A percentile compares a stretch with the other conserved stretches of the same genome.
phyloP scores from a whole-genome alignment of 2,329 filamentous ascomycete genomes.

The Coniochaeta sp. region DNA sequence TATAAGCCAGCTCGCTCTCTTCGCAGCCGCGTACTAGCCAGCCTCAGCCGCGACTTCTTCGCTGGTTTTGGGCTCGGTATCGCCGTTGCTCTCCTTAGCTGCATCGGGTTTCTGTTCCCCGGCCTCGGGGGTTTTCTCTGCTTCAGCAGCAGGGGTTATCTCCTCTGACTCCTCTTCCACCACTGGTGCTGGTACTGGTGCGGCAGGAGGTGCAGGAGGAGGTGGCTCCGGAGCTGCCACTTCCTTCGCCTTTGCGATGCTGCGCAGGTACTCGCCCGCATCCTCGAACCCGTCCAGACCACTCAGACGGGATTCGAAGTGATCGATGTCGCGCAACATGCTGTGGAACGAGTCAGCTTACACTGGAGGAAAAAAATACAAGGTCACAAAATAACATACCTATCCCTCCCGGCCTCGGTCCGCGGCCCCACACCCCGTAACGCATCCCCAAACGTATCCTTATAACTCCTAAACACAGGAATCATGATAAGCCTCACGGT shows the following conservation, averaged over 20 bases:
- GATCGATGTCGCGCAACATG: constrained; percentile 69
- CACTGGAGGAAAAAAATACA: neutral
- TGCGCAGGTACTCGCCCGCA: constrained; percentile 61
- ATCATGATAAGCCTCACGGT: constrained; percentile 78
- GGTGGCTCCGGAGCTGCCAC: constrained; percentile 21
- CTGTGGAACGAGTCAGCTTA: constrained; percentile 34
- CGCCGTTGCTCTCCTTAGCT: constrained; percentile 1
- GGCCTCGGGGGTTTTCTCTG: neutral
- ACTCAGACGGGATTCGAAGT: constrained; percentile 62
- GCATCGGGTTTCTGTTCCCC: neutral
- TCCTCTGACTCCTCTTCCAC: neutral
- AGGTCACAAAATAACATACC: constrained; percentile 42
- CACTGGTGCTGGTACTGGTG: constrained; percentile 3
- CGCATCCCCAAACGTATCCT: constrained; percentile 67
- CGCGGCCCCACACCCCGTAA: constrained; percentile 59
- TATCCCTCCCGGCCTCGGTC: constrained; percentile 61
- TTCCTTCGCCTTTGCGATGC: constrained; percentile 56
- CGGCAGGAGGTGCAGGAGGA: constrained; percentile 5
- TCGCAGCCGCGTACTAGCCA: no score
- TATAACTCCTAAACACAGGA: constrained; percentile 77
- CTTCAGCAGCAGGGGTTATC: no score
- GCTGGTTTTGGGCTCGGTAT: neutral
- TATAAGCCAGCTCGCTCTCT: no score
- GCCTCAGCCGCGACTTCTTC: neutral
- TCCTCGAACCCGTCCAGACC: constrained; percentile 76